Evolutionary conservation across 495 filamentous ascomycete species (phyloP).

Genomic region (Poronia punctata): DNA sequence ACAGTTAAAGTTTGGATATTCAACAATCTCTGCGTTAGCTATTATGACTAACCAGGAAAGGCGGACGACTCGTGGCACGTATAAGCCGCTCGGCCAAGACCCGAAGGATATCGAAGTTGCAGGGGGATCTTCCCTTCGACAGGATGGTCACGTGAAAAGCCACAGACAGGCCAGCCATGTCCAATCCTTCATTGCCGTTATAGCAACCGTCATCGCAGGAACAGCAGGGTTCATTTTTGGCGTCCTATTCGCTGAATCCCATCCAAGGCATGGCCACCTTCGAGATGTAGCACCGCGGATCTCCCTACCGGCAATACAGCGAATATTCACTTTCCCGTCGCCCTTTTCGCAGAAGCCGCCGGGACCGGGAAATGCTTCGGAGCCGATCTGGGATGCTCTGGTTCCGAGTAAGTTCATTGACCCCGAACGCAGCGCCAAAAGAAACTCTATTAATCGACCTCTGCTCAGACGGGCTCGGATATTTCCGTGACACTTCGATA

Average conservation of each 20-base stretch:
- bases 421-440: no score
- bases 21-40: no score
- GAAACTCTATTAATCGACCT: not conserved
- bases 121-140: no score
- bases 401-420: conserved; percentile 22
- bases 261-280: not conserved
- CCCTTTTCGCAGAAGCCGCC: conserved; percentile 1
- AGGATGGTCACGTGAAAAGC: no score
- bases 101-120: no score
- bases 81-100: no score
- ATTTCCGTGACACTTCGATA: conserved; percentile 8
- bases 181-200: no score
- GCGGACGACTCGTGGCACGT: no score
- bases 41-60: no score
- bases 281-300: conserved; percentile 1
- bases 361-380: not conserved
- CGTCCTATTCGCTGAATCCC: not conserved
- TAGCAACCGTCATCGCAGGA: not conserved
- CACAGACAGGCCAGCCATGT: no score
- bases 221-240: not conserved
- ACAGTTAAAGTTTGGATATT: no score
- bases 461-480: conserved; percentile 17
- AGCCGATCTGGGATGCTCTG: conserved; percentile 19
- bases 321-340: not conserved
- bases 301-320: not conserved